phyloP scores from a whole-genome alignment of 2,329 filamentous ascomycete genomes.

The Metarhizium guizhouense region DNA sequence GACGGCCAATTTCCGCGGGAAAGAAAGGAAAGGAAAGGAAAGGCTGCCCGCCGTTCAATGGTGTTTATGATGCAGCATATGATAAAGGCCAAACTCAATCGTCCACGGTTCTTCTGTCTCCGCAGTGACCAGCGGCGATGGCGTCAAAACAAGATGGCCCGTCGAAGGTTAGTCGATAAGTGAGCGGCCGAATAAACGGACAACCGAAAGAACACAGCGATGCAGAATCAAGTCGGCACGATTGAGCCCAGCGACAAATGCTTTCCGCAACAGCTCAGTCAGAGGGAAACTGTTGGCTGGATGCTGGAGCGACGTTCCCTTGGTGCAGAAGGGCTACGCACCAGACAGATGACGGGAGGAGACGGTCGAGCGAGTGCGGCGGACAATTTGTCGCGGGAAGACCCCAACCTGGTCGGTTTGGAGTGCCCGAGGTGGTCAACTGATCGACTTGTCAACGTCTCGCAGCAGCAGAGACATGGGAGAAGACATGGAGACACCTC shows the following conservation, averaged over 20 bases:
- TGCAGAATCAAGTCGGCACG: background rate
- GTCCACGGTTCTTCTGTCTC: background rate
- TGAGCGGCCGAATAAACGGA: background rate
- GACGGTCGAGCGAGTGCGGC: background rate
- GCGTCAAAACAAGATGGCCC: background rate
- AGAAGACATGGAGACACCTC: background rate
- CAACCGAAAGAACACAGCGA: background rate
- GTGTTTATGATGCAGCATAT: background rate
- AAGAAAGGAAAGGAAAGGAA: background rate
- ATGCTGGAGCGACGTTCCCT: background rate
- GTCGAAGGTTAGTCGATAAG: background rate
- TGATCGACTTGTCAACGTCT: background rate
- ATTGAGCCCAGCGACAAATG: background rate
- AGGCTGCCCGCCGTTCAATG: background rate
- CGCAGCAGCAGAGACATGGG: background rate
- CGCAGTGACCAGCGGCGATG: background rate
- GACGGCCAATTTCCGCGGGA: background rate
- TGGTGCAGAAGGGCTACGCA: background rate
- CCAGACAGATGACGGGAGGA: background rate
- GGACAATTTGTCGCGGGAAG: background rate
- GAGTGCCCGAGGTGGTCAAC: no score
- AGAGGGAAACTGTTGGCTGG: background rate
- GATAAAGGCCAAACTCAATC: background rate
- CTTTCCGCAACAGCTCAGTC: background rate
- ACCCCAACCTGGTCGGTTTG: background rate